Evolutionary conservation across 495 filamentous ascomycete genomes (phyloP).

Genomic region (Staphylotrichum longicolle): DNA sequence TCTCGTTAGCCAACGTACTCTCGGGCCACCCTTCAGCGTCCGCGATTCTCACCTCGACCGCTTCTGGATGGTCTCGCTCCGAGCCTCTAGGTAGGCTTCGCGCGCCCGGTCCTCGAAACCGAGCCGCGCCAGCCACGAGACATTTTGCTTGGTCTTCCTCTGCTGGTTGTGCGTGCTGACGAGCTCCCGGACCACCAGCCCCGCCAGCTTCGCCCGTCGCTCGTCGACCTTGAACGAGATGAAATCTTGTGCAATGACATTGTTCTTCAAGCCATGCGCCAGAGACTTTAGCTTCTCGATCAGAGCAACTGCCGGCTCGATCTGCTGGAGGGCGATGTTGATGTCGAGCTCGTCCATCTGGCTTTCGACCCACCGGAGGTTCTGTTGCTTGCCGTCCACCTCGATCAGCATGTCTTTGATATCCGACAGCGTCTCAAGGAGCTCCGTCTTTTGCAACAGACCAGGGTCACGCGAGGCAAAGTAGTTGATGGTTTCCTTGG

Average conservation of each 20-base stretch:
- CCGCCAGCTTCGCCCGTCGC: constrained; percentile 74
- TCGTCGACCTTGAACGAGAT: constrained; percentile 87
- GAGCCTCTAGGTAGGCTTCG: constrained; percentile 78
- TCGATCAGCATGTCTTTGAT: constrained; percentile 83
- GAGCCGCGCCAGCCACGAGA: constrained; percentile 77
- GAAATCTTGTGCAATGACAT: constrained; percentile 79
- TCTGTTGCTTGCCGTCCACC: constrained; percentile 94
- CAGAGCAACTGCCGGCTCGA: constrained; percentile 75
- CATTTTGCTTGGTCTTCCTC: constrained; percentile 66
- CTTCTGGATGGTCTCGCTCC: constrained; percentile 70
- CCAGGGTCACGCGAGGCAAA: constrained; percentile 70
- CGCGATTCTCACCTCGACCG: constrained; percentile 64
- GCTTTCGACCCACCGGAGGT: constrained; percentile 88
- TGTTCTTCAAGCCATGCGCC: constrained; percentile 75
- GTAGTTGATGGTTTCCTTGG: constrained; percentile 77
- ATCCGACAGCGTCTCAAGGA: constrained; percentile 65
- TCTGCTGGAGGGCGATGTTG: constrained; percentile 85
- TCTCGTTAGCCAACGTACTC: constrained; percentile 32
- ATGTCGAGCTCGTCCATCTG: constrained; percentile 97
- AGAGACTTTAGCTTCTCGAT: constrained; percentile 81
- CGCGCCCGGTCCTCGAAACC: constrained; percentile 88
- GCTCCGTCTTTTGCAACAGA: constrained; percentile 66
- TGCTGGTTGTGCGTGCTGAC: constrained; percentile 69
- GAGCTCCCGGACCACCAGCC: constrained; percentile 68
- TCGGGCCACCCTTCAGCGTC: not conserved